phyloP scores from a whole-genome alignment of 345 rosid genomes.

The Kandelia obovata region DNA sequence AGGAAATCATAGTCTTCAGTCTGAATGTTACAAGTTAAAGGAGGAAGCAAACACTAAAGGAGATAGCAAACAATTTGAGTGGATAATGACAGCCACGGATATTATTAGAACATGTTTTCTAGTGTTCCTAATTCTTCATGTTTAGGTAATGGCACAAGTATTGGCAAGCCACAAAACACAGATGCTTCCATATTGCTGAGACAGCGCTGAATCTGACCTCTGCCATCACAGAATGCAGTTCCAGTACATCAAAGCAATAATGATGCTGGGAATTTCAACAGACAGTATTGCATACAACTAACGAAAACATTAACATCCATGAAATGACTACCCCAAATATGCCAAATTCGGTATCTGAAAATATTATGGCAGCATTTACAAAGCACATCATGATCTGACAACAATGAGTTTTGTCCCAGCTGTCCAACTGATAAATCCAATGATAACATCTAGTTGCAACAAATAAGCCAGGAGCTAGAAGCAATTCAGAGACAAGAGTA shows the following conservation, averaged over 20 bases:
- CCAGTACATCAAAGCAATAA: slow-evolving; percentile 17
- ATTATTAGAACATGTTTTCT: slow-evolving; percentile 11
- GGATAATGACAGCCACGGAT: not conserved
- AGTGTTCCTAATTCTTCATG: slow-evolving; percentile 21
- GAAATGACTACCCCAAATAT: slow-evolving; percentile 8
- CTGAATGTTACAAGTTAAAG: not conserved
- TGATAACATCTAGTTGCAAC: slow-evolving; percentile 5
- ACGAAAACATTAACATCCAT: slow-evolving; percentile 5
- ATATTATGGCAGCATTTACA: not conserved
- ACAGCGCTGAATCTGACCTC: slow-evolving; percentile 20
- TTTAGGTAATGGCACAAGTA: slow-evolving; percentile 10
- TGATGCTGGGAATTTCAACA: slow-evolving; percentile 20
- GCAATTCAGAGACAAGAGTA: slow-evolving; percentile 11
- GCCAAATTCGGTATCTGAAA: not conserved
- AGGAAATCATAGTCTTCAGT: not conserved
- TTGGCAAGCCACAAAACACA: slow-evolving; percentile 22
- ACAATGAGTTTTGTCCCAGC: slow-evolving; percentile 2
- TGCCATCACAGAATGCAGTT: slow-evolving; percentile 28
- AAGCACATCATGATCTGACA: slow-evolving; percentile 9
- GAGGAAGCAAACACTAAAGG: not conserved
- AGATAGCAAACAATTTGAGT: slow-evolving; percentile 11
- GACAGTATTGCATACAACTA: slow-evolving; percentile 3
- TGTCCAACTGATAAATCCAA: slow-evolving; percentile 16
- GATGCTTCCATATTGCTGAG: slow-evolving; percentile 19
- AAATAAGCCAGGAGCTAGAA: slow-evolving; percentile 13